Conservation (phyloP, 192 early-diverging fungal genomes). For the Mortierella hygrophila region DNA sequence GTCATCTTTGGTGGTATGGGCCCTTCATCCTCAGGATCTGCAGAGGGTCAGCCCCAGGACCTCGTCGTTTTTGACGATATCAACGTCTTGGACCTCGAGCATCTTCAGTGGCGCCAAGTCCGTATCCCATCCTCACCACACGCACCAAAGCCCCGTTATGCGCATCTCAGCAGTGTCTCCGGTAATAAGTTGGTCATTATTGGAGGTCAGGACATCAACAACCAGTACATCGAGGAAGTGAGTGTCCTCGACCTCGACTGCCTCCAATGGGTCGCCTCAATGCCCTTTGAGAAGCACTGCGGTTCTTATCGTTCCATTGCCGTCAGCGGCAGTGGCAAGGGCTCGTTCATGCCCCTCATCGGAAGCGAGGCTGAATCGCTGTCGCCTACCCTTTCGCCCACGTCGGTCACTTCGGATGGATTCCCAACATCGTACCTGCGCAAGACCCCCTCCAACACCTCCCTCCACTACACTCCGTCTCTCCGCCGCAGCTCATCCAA, state of each 20-base stretch:
- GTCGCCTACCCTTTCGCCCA: conserved; percentile 20
- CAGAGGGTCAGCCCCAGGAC: conserved; percentile 48
- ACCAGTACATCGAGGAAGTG: conserved; percentile 79
- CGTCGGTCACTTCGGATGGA: conserved; percentile 18
- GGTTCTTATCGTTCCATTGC: conserved; percentile 82
- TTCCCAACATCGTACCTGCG: conserved; percentile 39
- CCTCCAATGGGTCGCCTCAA: conserved; percentile 69
- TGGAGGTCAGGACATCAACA: conserved; percentile 80
- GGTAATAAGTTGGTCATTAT: conserved; percentile 70
- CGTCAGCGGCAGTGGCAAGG: conserved; percentile 61
- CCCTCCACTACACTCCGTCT: conserved; percentile 49
- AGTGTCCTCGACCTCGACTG: conserved; percentile 74
- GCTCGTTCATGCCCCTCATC: conserved; percentile 34
- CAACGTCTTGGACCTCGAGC: conserved; percentile 68
- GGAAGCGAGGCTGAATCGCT: conserved; percentile 37
- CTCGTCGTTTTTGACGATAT: conserved; percentile 75
- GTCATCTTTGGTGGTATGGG: conserved; percentile 86
- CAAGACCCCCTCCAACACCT: conserved; percentile 44
- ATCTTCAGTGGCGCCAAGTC: conserved; percentile 67
- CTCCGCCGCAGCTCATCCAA: conserved; percentile 44
- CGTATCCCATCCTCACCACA: conserved; percentile 52
- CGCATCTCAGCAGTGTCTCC: conserved; percentile 75
- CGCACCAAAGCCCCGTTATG: conserved; percentile 77
- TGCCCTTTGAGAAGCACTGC: conserved; percentile 73
- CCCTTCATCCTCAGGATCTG: conserved; percentile 57